phyloP scores from a whole-genome alignment of 345 rosid genomes.

The Geranium brycei region DNA sequence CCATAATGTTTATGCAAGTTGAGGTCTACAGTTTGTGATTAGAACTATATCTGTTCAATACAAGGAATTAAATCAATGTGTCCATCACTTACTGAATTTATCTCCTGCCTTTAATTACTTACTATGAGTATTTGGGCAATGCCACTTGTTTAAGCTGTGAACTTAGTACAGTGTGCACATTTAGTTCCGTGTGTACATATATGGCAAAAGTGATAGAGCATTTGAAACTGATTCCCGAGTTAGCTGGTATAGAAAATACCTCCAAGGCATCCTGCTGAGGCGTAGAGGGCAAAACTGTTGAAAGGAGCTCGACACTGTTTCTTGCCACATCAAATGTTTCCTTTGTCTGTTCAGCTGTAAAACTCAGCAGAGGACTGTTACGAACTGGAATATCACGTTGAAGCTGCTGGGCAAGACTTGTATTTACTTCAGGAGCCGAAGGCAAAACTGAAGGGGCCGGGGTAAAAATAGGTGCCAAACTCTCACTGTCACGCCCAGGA shows the following conservation, averaged over 20 bases:
- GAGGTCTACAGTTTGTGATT: too few relatives aligned
- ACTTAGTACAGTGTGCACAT: not conserved
- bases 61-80: too few relatives aligned
- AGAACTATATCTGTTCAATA: too few relatives aligned
- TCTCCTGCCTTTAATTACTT: too few relatives aligned
- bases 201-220: too few relatives aligned
- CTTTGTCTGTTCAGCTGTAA: slow-evolving; percentile 70
- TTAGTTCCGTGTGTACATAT: too few relatives aligned
- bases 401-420: slow-evolving; percentile 35
- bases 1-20: too few relatives aligned
- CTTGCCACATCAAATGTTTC: slow-evolving; percentile 92
- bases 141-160: not conserved
- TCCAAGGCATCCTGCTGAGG: slow-evolving; percentile 64
- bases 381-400: slow-evolving; percentile 32
- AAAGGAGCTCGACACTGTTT: slow-evolving; percentile 76
- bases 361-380: slow-evolving; percentile 43
- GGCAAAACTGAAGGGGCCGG: slow-evolving; percentile 40
- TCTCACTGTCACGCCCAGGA: slow-evolving; percentile 82
- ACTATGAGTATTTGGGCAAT: not conserved
- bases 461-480: slow-evolving; percentile 71
- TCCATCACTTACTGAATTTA: too few relatives aligned
- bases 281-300: slow-evolving; percentile 67
- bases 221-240: not conserved
- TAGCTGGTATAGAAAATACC: slow-evolving; percentile 29
- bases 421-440: slow-evolving; percentile 37